Base-by-base conservation (phyloP, 805 yeast genomes). In the Metschnikowia chrysomelidarum region DNA sequence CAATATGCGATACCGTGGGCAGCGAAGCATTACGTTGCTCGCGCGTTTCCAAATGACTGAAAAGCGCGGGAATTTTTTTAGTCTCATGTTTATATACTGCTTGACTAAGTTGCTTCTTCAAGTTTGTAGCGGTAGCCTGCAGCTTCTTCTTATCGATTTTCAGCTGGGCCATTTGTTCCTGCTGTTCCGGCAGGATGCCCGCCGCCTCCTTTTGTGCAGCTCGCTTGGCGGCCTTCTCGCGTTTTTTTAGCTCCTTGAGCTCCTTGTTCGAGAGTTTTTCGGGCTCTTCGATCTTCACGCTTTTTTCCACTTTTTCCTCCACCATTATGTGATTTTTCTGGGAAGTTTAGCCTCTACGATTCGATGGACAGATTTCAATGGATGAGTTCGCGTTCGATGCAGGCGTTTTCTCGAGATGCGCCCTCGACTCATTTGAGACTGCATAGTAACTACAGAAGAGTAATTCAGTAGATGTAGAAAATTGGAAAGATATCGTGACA, bases 181-280 rank as follows among this genome's bases (percentile, higher is more conserved):
- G 65, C 53, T 67, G 62, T 61, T 69, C 61, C 43, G 68, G 62
- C 49, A 71, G 38, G 28, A 78, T 75, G 21, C 82, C 88, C 32
- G 68, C 73, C 6, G 79, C 81, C 47, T 75, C 84, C 54, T 86
- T 88, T 45, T 80, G 78, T 2, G 96, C 95, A 2, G 96, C 93
- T 57, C 98, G 73, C 57, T 87, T 86, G 24, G 93, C 95, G 10
- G 93, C 93, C 63, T 91, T 89, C 53, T 88, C 95, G 50, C 78
- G 78, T 68, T 88, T 89, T 57, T 87, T 86, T 57, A 80, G 66
- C 50, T 87, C 96, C 58, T 89, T 89, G 43, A 87, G 69, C 59
- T 89, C 95, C 51, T 87, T 88, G 47, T 86, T 86, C 7, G 85
- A 62, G 27, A 82, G 68, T 27, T 37, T 29, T 11, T 42, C 47